Conservation (phyloP, 2,329 filamentous ascomycete genomes). For the Penicillium freii region DNA sequence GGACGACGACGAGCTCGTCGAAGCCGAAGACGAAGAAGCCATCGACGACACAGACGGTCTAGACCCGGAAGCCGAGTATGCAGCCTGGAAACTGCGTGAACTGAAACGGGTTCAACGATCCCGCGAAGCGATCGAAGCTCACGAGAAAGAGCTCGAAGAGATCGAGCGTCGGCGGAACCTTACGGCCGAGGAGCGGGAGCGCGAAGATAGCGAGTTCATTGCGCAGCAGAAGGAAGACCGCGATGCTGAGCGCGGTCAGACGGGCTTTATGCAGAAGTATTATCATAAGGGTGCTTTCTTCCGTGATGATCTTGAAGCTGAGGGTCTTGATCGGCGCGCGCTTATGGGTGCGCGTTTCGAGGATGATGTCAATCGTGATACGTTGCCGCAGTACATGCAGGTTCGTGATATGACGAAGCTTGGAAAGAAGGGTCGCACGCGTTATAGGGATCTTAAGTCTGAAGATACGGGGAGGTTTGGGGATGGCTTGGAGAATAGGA, state of each 20-base stretch:
- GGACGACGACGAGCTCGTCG: conserved; percentile 67
- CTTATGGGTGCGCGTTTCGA: conserved; percentile 80
- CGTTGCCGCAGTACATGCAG: conserved; percentile 87
- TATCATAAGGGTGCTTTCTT: conserved; percentile 97
- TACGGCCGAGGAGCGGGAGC: conserved; percentile 78
- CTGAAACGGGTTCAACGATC: conserved; percentile 84
- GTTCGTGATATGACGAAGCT: conserved; percentile 90
- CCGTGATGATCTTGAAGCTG: conserved; percentile 72
- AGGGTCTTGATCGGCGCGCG: conserved; percentile 75
- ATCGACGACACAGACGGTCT: conserved; percentile 86
- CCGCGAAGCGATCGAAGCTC: conserved; percentile 76
- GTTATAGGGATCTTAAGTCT: conserved; percentile 80
- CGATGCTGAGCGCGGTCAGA: conserved; percentile 72
- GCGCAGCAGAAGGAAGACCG: conserved; percentile 74
- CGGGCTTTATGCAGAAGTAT: conserved; percentile 92
- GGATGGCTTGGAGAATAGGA: conserved; percentile 33
- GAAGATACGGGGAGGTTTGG: conserved; percentile 92
- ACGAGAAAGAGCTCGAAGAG: conserved; percentile 83
- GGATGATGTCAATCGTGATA: conserved; percentile 82
- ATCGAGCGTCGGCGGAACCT: conserved; percentile 84
- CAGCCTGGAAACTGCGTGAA: conserved; percentile 92
- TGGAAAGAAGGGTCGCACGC: conserved; percentile 85
- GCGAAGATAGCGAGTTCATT: conserved; percentile 78
- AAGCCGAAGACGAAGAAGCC: conserved; percentile 66
- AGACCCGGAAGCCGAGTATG: conserved; percentile 83